A percentile compares a stretch with the other conserved stretches of the same genome.
Evolutionary conservation across 768 basidiomycete genomes (phyloP).

Genomic region (Podaxis carcinomalis): DNA sequence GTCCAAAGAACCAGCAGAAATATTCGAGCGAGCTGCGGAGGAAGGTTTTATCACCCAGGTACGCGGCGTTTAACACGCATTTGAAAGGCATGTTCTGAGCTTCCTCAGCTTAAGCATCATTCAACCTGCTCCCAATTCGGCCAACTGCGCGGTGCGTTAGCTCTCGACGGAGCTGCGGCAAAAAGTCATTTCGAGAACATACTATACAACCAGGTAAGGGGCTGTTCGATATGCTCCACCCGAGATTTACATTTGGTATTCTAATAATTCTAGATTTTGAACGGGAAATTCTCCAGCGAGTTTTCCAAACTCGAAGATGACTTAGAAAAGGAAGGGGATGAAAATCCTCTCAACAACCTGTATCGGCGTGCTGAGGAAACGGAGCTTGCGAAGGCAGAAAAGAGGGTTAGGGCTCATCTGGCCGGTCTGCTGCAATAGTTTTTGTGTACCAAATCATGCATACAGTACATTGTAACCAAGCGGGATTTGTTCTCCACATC

Average conservation of each 20-base stretch:
- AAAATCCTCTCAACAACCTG: slow-evolving; percentile 52
- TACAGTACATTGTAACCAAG: neutral
- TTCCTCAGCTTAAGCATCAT: slow-evolving; percentile 49
- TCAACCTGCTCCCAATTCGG: slow-evolving; percentile 61
- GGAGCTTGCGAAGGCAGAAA: slow-evolving; percentile 57
- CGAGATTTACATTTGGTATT: neutral
- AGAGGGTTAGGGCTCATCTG: slow-evolving; percentile 48
- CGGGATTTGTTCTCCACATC: neutral
- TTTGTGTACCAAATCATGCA: neutral
- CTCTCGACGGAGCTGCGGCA: slow-evolving; percentile 45
- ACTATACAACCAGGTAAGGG: slow-evolving; percentile 47
- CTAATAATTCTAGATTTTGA: slow-evolving; percentile 38
- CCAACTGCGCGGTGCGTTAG: slow-evolving; percentile 52
- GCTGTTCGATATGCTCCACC: neutral
- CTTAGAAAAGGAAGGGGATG: slow-evolving; percentile 49
- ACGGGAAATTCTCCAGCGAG: slow-evolving; percentile 52
- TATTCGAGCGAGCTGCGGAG: slow-evolving; percentile 64
- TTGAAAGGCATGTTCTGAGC: neutral
- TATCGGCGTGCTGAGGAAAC: slow-evolving; percentile 46
- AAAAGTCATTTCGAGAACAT: slow-evolving; percentile 56
- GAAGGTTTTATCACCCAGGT: slow-evolving; percentile 61
- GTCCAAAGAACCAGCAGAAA: slow-evolving; percentile 68
- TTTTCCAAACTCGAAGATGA: slow-evolving; percentile 54
- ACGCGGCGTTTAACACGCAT: slow-evolving; percentile 7
- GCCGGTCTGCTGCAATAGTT: slow-evolving; percentile 29